Base-by-base conservation (phyloP, 2,329 filamentous ascomycete genomes). In the Mycosphaerella sp. region DNA sequence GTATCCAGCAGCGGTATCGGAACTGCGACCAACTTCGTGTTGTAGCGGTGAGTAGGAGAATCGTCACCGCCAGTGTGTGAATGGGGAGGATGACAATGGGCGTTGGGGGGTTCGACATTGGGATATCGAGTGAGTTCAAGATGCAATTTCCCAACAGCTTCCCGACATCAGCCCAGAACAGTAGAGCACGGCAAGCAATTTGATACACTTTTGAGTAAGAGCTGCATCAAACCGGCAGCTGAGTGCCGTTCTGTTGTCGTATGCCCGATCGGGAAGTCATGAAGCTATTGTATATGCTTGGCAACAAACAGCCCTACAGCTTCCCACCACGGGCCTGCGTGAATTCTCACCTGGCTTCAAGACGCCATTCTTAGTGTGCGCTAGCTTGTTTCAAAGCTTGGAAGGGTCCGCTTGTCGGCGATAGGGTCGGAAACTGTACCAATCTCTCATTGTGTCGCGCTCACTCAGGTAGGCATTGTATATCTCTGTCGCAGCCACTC, bases 381-480 rank as follows among this genome's bases (percentile, higher is more conserved):
- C 40, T 54, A 54, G 47, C 44, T 40, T 16, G 47, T 47, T 46
- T 59, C 53, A 62, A 16, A 62, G 50, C 46, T 60, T 62, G 9
- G 37, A 35, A 44, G 55, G 25, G 21, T 21, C 21, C 34, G 52
- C 32, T 48, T 42, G 18, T 43, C 34, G 27, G 32, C 63, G 55
- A 52, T 56, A 48, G 14, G 45, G 40, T 16, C 45, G 45, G n/a
- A 48, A 48, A 30, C 37, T 35, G 40, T 69, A 70, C 70, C 70
- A 71, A 43, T 71, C 68, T 60, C 68, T 67, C 9, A 59, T 4
- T 7, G 44, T 62, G 47, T 70, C 70, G 7, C 67, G 61, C 4
- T 58, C 60, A 43, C 62, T 61, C 43, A 63, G 49, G 68, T 68
- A 72, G 27, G 57, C 51, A 9, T 66, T 54, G 44, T 71, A 71